Conservation (phyloP, 2,329 filamentous ascomycete genomes). For the Monilinia polystroma region DNA sequence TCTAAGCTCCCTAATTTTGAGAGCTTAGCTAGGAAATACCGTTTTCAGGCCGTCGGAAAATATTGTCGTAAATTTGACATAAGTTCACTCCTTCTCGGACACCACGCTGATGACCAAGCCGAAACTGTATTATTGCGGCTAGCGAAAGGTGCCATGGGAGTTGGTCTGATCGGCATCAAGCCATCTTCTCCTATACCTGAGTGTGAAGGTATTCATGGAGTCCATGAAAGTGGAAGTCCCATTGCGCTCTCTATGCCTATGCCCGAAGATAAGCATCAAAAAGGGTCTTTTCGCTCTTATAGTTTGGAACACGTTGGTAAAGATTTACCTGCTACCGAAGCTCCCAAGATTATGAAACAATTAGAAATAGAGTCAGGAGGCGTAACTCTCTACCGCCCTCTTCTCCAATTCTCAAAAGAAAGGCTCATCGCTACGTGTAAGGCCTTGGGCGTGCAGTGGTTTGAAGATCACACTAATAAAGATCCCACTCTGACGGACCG, state of each 20-base stretch:
- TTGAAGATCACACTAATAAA: conserved; percentile 80
- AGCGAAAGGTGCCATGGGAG: conserved; percentile 61
- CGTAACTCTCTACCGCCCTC: conserved; percentile 64
- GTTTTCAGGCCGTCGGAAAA: conserved; percentile 69
- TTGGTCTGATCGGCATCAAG: conserved; percentile 72
- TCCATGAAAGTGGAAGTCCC: conserved; percentile 61
- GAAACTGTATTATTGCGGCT: conserved; percentile 86
- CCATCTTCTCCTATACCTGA: conserved; percentile 72
- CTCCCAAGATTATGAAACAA: not conserved
- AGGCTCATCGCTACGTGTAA: conserved; percentile 74
- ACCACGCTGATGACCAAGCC: conserved; percentile 87
- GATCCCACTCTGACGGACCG: conserved; percentile 74
- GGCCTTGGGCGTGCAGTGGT: conserved; percentile 67
- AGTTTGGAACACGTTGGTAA: not conserved
- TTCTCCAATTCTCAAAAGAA: conserved; percentile 70
- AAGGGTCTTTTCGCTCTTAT: too few species aligned
- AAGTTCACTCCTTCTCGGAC: conserved; percentile 69
- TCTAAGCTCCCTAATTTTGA: conserved; percentile 66
- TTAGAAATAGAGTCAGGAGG: conserved; percentile 57
- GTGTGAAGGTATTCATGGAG: conserved; percentile 71
- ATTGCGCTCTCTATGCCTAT: conserved; percentile 5
- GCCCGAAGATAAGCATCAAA: not conserved
- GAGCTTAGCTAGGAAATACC: conserved; percentile 67
- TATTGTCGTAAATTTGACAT: conserved; percentile 55
- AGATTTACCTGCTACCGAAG: not conserved